phyloP scores from a whole-genome alignment of 768 basidiomycete genomes.

The Ramaria sp. region DNA sequence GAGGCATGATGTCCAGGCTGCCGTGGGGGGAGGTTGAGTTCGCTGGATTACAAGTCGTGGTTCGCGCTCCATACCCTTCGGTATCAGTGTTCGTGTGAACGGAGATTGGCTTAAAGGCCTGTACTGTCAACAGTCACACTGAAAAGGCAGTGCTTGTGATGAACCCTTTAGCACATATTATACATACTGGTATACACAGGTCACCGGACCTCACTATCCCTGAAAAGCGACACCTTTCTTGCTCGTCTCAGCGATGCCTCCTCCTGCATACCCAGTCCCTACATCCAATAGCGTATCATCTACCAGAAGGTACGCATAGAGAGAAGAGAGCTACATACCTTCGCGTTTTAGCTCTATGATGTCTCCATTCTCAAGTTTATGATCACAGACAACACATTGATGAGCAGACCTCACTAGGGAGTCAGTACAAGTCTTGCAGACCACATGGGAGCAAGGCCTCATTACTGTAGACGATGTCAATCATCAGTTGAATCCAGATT shows the following conservation, averaged over 20 bases:
- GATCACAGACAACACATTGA: constrained; percentile 86
- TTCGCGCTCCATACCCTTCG: too few relatives aligned
- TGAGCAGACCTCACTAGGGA: constrained; percentile 68
- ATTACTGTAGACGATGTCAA: constrained; percentile 37
- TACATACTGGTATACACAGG: too few relatives aligned
- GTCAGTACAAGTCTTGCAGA: constrained; percentile 86
- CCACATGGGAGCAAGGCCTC: constrained; percentile 84
- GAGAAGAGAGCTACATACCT: constrained; percentile 36
- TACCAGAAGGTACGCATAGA: neutral
- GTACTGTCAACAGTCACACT: too few relatives aligned
- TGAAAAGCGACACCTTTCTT: constrained; percentile 79
- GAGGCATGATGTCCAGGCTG: too few relatives aligned
- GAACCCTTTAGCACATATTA: too few relatives aligned
- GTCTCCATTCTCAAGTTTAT: constrained; percentile 50
- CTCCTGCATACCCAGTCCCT: constrained; percentile 92
- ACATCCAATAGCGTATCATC: neutral
- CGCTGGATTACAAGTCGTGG: too few relatives aligned
- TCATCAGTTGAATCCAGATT: neutral
- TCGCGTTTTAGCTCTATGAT: constrained; percentile 82
- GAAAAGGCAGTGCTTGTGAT: too few relatives aligned
- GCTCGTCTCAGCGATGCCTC: constrained; percentile 86
- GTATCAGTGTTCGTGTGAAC: too few relatives aligned
- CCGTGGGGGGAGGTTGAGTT: too few relatives aligned
- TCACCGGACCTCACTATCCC: constrained; percentile 32
- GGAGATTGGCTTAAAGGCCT: too few relatives aligned